Conservation (phyloP, 805 yeast species). For the Huiozyma naganishii region DNA sequence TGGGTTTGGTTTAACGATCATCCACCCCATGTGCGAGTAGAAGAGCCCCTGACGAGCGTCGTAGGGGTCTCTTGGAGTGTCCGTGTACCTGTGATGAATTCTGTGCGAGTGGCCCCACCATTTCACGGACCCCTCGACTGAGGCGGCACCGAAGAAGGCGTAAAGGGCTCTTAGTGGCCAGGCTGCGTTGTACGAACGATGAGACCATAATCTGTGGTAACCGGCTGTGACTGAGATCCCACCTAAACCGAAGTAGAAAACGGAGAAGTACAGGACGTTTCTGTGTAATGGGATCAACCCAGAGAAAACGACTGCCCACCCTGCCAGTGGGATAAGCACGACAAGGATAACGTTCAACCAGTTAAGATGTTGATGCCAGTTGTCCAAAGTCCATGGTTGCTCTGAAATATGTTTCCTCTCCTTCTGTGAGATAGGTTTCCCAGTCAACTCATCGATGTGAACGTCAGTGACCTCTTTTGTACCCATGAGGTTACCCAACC, state of each 20-base stretch:
- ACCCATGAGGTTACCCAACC: conserved; percentile 75
- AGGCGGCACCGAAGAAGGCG: conserved; percentile 74
- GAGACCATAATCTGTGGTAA: conserved; percentile 73
- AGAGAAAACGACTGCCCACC: conserved; percentile 34
- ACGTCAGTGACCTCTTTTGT: conserved; percentile 56
- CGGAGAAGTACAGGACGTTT: conserved; percentile 38
- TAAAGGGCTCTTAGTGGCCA: conserved; percentile 50
- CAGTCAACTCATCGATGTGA: background rate
- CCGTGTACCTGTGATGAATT: conserved; percentile 80
- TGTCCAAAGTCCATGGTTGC: conserved; percentile 61
- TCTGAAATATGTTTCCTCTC: conserved; percentile 53
- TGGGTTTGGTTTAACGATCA: conserved; percentile 72
- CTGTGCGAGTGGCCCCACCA: conserved; percentile 88
- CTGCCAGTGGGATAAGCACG: conserved; percentile 46
- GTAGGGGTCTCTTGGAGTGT: conserved; percentile 73
- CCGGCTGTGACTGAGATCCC: conserved; percentile 80
- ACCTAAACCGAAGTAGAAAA: conserved; percentile 44
- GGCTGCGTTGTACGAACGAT: conserved; percentile 57
- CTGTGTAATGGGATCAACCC: conserved; percentile 36
- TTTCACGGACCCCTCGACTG: conserved; percentile 76
- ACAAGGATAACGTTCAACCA: conserved; percentile 68
- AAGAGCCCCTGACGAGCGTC: conserved; percentile 78
- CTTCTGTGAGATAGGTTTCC: conserved; percentile 20
- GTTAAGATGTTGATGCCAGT: conserved; percentile 68
- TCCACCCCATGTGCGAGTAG: conserved; percentile 83